These are phyloP conservation scores for Ophiocordyceps australis DNA, from an alignment of 2,329 filamentous ascomycete species.

Conservation along the genomic window DNA sequence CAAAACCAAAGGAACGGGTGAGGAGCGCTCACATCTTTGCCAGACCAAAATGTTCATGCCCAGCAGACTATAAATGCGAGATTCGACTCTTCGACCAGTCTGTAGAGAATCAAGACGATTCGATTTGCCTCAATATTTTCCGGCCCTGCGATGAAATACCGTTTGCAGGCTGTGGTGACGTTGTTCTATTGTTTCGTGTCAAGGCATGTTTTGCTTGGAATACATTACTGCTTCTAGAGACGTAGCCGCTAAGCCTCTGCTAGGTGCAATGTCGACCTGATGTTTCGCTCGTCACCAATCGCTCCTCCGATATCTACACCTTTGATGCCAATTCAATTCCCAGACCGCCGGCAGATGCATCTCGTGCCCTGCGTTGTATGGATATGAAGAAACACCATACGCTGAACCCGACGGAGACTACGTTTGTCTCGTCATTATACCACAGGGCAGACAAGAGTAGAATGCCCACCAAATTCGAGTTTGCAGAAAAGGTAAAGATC, in stretches of 20 bases:
- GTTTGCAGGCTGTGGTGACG: conserved; percentile 18
- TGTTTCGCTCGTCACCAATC: conserved; percentile 27
- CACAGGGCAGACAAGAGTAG: conserved; percentile 21
- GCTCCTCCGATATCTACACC: conserved; percentile 22
- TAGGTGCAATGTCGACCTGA: conserved; percentile 22
- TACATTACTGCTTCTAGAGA: too few species aligned
- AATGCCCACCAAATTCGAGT: conserved; percentile 24
- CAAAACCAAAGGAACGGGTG: conserved; percentile 31
- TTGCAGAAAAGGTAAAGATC: conserved; percentile 15
- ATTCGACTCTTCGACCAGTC: conserved; percentile 43
- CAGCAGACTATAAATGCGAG: conserved; percentile 38
- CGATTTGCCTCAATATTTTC: conserved; percentile 41
- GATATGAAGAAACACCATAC: conserved; percentile 5
- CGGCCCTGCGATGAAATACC: conserved; percentile 29
- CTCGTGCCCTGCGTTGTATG: conserved; percentile 8
- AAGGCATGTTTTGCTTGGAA: conserved; percentile 22
- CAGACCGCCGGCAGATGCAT: conserved; percentile 16
- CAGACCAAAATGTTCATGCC: not conserved
- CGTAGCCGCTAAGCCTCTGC: not conserved
- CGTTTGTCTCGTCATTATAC: conserved; percentile 29
- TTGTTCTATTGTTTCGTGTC: conserved; percentile 26
- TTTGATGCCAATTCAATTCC: conserved; percentile 16
- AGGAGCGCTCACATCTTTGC: not conserved
- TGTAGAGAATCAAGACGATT: conserved; percentile 21
- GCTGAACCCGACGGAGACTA: conserved; percentile 12